Evolutionary conservation across 768 basidiomycete species (phyloP), one percentile per base, ranked within the genome.

Genomic region (Megacollybia marginata): DNA sequence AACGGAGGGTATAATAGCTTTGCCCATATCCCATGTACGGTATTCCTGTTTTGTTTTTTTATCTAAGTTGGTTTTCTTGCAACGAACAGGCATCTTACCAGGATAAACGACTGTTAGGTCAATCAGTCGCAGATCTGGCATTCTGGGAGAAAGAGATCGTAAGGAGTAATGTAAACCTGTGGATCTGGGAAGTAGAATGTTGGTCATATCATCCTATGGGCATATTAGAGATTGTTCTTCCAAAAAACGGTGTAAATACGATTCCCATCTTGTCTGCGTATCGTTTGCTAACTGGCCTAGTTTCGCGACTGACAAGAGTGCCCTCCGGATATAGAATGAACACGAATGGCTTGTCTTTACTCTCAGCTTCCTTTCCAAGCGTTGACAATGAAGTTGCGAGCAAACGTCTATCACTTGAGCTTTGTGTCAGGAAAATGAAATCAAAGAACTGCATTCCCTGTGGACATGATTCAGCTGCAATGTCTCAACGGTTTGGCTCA

Each of bases 281-380:
- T 58, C 84, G 85, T 67, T 80, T 82, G 65, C 88, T 93, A 55
- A 86, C 73, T 0, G 91, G 92, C 44, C 91, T 68, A 4, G 94
- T 98, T 53, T 92, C 73, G 54, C 79, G 76, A 64, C 90, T 92
- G 12, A 94, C 86, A 23, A 98, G 83, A 4, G 95, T 97, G 31
- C 96, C 96, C 64, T 99, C 96, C 0, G 96, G 96, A 63, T 94
- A 98, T 43, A 97, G 74, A 49, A 97, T 72, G 57, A 95, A 80
- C 53, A 85, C 83, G 40, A 96, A 71, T 0, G 91, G 86, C 20
- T 74, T 79, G 54, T 85, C 76, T 59, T 80, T 73, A 46, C 75
- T 65, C 59, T 86, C 79, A n/a, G 86, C 83, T 32, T 75, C 75
- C 47, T 72, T 74, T 1, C 85, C 92, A 12, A 95, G 70, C 40